phyloP scores from a whole-genome alignment of 768 basidiomycete species.

The Tricholoma terreum region DNA sequence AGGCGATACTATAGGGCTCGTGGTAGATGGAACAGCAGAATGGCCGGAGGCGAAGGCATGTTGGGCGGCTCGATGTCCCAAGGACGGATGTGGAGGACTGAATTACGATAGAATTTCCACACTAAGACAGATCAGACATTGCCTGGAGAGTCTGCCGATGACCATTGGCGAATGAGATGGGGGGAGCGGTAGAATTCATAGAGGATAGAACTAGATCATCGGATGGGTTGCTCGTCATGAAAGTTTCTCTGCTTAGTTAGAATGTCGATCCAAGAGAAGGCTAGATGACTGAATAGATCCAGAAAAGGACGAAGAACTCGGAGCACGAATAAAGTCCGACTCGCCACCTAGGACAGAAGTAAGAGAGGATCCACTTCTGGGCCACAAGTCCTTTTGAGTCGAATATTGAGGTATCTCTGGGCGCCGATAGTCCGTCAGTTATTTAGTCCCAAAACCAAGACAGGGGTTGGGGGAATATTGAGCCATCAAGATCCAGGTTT shows the following conservation, averaged over 20 bases:
- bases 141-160: constrained; percentile 51
- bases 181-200: background rate
- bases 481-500: no score
- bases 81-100: constrained; percentile 45
- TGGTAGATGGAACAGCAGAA: constrained; percentile 42
- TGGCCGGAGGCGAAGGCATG: constrained; percentile 61
- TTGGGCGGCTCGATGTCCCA: constrained; percentile 59
- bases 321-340: no score
- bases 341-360: no score
- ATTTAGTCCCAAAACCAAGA: no score
- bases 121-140: constrained; percentile 53
- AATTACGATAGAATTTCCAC: constrained; percentile 62
- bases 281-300: no score
- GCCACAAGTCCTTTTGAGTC: no score
- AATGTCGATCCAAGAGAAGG: background rate
- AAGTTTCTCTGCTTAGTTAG: background rate
- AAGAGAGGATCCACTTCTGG: no score
- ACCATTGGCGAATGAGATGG: constrained; percentile 27
- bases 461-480: no score
- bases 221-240: background rate
- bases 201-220: background rate
- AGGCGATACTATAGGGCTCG: constrained; percentile 49
- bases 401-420: no score
- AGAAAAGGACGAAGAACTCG: no score
- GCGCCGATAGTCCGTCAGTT: no score